Evolutionary conservation across 371 early-diverging fungal genomes (phyloP).

Genomic region (Blakeslea trispora): DNA sequence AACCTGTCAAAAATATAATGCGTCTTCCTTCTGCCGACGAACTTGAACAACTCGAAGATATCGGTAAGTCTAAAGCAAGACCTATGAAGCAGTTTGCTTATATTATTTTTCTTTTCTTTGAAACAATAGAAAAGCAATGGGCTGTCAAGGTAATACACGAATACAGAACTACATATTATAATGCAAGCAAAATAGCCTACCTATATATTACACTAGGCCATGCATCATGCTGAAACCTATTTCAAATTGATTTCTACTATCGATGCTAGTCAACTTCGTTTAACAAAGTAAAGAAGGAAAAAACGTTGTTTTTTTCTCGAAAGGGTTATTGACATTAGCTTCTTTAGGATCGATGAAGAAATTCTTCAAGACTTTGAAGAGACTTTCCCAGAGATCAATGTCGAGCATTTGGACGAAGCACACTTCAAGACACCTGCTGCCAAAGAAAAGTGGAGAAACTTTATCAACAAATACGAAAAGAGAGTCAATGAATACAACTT

Average conservation of each 20-base stretch:
- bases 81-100: neutral
- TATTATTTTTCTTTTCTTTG: too few relatives aligned
- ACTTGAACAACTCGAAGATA: constrained; percentile 77
- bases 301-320: neutral
- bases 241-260: constrained; percentile 74
- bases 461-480: constrained; percentile 83
- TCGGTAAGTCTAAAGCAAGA: constrained; percentile 49
- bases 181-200: constrained; percentile 1
- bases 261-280: constrained; percentile 69
- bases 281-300: constrained; percentile 67
- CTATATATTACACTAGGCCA: constrained; percentile 48
- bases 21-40: constrained; percentile 78
- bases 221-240: constrained; percentile 93
- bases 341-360: constrained; percentile 76
- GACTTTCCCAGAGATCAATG: constrained; percentile 75
- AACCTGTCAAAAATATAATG: constrained; percentile 40
- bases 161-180: neutral
- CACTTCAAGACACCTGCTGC: constrained; percentile 78
- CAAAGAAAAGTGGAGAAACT: constrained; percentile 89
- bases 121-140: constrained; percentile 91
- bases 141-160: constrained; percentile 83
- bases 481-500: constrained; percentile 88
- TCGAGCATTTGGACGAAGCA: constrained; percentile 62
- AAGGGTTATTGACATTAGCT: neutral
- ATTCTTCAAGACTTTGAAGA: constrained; percentile 74